Evolutionary conservation across 768 basidiomycete genomes (phyloP).

Genomic region (Mycena rosella): DNA sequence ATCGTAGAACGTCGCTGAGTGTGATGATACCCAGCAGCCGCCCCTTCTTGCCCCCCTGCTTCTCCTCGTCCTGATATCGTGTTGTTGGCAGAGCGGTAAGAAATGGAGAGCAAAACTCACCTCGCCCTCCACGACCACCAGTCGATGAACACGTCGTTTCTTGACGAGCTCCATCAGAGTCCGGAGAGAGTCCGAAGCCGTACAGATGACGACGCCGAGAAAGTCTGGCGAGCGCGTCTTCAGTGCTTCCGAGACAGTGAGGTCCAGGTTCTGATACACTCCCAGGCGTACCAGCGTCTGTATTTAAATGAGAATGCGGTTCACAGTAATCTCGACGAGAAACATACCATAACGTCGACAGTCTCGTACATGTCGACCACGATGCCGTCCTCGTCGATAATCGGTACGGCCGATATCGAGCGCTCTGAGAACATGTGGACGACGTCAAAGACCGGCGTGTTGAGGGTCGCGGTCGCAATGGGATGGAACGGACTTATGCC

Average conservation of each 20-base stretch:
- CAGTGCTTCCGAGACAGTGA: constrained; percentile 93
- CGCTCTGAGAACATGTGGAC: constrained; percentile 98
- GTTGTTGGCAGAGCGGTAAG: constrained; percentile 10
- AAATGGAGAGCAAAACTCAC: constrained; percentile 54
- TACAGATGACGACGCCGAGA: constrained; percentile 96
- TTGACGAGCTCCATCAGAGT: constrained; percentile 93
- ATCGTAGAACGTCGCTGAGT: constrained; percentile 88
- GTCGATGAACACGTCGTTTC: constrained; percentile 92
- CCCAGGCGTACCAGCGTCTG: constrained; percentile 96
- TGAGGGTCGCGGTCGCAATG: constrained; percentile 90
- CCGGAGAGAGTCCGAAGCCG: constrained; percentile 90
- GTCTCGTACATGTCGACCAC: constrained; percentile 98
- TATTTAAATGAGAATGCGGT: constrained; percentile 3
- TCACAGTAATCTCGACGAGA: neutral
- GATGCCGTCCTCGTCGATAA: constrained; percentile 91
- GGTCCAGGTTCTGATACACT: constrained; percentile 95
- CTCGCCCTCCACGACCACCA: constrained; percentile 96
- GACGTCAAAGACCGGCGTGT: constrained; percentile 96
- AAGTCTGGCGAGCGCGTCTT: constrained; percentile 95
- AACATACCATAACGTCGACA: constrained; percentile 95
- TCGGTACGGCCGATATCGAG: constrained; percentile 96
- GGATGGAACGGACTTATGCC: constrained; percentile 86
- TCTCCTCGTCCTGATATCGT: constrained; percentile 77
- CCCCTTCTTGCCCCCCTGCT: constrained; percentile 83
- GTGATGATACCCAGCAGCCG: constrained; percentile 89